phyloP scores from a whole-genome alignment of 306 rosid genomes.

The Ochetophila trinervis region DNA sequence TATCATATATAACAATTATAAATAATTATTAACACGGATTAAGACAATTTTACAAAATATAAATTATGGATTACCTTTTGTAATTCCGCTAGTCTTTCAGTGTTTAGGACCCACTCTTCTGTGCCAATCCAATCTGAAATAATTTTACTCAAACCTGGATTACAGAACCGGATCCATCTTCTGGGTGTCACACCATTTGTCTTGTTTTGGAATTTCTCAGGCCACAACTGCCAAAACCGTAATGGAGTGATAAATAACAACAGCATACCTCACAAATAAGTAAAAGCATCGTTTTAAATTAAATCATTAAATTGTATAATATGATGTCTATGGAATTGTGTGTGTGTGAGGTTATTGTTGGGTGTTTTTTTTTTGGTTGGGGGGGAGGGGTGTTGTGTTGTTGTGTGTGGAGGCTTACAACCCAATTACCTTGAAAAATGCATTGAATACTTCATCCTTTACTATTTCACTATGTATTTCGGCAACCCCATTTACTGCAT shows the following conservation, averaged over 20 bases:
- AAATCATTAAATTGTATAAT: constrained; percentile 13
- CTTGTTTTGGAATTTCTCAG: constrained; percentile 92
- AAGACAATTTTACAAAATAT: constrained; percentile 17
- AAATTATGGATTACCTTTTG: constrained; percentile 47
- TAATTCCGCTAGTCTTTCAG: constrained; percentile 75
- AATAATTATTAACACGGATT: not conserved
- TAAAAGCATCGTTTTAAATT: constrained; percentile 18
- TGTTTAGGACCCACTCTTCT: constrained; percentile 86
- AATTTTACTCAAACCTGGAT: constrained; percentile 75
- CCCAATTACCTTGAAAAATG: constrained; percentile 68
- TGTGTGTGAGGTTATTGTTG: no score
- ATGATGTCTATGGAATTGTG: not conserved
- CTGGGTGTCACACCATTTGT: constrained; percentile 99
- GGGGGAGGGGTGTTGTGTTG: no score
- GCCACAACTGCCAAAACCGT: constrained; percentile 77
- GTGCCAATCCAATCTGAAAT: constrained; percentile 75
- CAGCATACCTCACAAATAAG: constrained; percentile 3
- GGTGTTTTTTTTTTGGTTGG: no score
- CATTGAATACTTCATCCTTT: constrained; percentile 84
- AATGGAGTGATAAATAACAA: constrained; percentile 27
- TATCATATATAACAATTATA: constrained; percentile 1
- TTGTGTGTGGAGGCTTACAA: constrained; percentile 1
- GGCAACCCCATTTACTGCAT: constrained; percentile 98
- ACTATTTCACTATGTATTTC: constrained; percentile 97
- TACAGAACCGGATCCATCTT: constrained; percentile 96